Base-by-base conservation (phyloP, 2,329 filamentous ascomycete genomes). In the Coleophoma cylindrospora region DNA sequence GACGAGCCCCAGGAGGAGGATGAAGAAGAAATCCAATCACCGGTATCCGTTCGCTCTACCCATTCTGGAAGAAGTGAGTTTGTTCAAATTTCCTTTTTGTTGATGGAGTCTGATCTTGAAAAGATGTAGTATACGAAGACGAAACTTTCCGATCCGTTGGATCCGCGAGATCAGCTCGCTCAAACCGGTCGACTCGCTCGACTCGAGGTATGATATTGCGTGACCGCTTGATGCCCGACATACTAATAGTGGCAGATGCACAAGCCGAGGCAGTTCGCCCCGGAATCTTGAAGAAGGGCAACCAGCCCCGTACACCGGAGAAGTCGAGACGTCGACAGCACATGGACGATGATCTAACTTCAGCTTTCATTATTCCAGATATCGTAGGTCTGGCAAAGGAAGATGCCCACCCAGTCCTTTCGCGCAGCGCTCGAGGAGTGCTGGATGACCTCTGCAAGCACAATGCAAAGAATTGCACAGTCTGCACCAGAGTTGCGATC, bases 311-410 rank as follows among this genome's bases (percentile, higher is more conserved):
- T 41, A 41, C 38, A 17, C 17, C 38, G 9, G 12, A 33, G 19
- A 22, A n/a, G 6, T 9, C 12, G 27, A 44, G 19, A 44, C 21
- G 41, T 9, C 22, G 14, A n/a, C 21, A 27, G 11, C 41, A 44
- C 4, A 55, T 55, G 8, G 72, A 73, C 45, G 76, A 80, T 37
- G 78, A 80, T 54, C 79, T 81, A 74, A 81, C 78, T 0, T 81
- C 79, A 6, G 78, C 76, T 3, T 75, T 80, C 57, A 79, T 81
- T 56, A 68, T 81, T 50, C 77, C 79, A 19, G 79, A 82, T 54
- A 80, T 81, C 54, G 80, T 81, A 53, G 43, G 48, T 41, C 37
- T 43, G 32, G 37, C 43, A 37, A 46, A 40, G 2, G 67, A 68
- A 38, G 15, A 49, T 19, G 45, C 60, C 5, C 71, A 74, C 54